Evolutionary conservation across 176 grass and related monocot genomes (phyloP).

Genomic region (Guadua angustifolia): DNA sequence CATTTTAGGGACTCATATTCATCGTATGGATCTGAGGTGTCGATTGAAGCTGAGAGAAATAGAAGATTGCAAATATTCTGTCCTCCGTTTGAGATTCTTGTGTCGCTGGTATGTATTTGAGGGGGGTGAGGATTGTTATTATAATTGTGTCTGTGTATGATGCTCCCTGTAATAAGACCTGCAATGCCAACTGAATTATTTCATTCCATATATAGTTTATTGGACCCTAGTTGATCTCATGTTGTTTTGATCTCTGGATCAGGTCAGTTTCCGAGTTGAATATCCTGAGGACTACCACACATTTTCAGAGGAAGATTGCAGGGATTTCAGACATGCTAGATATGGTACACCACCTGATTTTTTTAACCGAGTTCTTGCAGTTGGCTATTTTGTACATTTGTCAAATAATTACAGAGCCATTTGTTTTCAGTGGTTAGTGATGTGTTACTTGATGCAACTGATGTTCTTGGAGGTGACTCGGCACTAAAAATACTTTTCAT

Average conservation of each 20-base stretch:
- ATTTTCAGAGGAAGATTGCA: constrained; percentile 87
- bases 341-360: constrained; percentile 57
- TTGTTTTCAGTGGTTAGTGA: constrained; percentile 76
- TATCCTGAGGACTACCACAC: constrained; percentile 76
- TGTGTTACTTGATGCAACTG: constrained; percentile 89
- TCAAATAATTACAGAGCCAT: constrained; percentile 30
- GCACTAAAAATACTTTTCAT: constrained; percentile 88
- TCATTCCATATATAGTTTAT: constrained; percentile 26
- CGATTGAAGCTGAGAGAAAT: constrained; percentile 78
- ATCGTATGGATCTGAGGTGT: constrained; percentile 70
- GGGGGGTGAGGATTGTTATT: not conserved
- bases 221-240: constrained; percentile 22
- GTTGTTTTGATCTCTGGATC: constrained; percentile 40
- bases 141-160: not conserved
- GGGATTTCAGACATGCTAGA: constrained; percentile 95
- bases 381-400: constrained; percentile 33
- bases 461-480: constrained; percentile 77
- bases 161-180: not conserved
- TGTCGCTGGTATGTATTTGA: constrained; percentile 69
- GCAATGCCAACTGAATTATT: not conserved
- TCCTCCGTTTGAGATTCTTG: constrained; percentile 81
- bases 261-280: constrained; percentile 95
- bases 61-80: constrained; percentile 85
- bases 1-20: constrained; percentile 75
- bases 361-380: constrained; percentile 35